These are phyloP conservation scores for Solanum infundibuliforme DNA, from an alignment of 257 asterid genomes.

Conservation along the genomic window DNA sequence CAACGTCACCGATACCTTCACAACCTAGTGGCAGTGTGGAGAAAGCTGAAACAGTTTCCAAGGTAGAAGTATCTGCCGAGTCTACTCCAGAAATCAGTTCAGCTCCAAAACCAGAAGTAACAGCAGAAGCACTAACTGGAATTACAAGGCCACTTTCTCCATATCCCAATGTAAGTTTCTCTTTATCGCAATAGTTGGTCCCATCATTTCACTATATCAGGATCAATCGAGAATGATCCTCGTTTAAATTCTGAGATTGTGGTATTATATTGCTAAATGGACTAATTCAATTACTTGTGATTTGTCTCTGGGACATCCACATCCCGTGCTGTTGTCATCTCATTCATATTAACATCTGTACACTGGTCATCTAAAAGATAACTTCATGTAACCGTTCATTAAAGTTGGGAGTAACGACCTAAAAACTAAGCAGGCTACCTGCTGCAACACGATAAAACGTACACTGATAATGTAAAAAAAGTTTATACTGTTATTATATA, in stretches of 20 bases:
- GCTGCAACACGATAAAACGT: not conserved
- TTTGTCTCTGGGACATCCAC: not conserved
- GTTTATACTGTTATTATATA: not conserved
- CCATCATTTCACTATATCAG: not conserved
- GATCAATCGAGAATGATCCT: not conserved
- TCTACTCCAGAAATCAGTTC: slow-evolving; percentile 48
- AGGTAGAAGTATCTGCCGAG: slow-evolving; percentile 29
- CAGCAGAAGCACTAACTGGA: slow-evolving; percentile 30
- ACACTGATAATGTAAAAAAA: not conserved
- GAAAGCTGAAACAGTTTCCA: slow-evolving; percentile 29
- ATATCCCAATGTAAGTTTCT: slow-evolving; percentile 61
- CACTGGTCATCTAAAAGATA: not conserved
- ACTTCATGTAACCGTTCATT: not conserved
- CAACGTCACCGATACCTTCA: slow-evolving; percentile 82
- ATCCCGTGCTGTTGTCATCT: not conserved
- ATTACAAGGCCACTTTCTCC: slow-evolving; percentile 72
- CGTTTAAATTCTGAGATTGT: not conserved
- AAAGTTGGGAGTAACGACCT: not conserved
- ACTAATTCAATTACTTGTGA: not conserved
- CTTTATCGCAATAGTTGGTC: not conserved
- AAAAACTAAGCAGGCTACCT: not conserved
- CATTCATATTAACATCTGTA: not conserved
- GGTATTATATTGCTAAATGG: not conserved
- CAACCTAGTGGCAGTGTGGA: slow-evolving; percentile 29
- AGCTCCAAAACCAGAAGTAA: slow-evolving; percentile 42